Conservation (phyloP, 305 asterid genomes). For the Rubia peregrina region DNA sequence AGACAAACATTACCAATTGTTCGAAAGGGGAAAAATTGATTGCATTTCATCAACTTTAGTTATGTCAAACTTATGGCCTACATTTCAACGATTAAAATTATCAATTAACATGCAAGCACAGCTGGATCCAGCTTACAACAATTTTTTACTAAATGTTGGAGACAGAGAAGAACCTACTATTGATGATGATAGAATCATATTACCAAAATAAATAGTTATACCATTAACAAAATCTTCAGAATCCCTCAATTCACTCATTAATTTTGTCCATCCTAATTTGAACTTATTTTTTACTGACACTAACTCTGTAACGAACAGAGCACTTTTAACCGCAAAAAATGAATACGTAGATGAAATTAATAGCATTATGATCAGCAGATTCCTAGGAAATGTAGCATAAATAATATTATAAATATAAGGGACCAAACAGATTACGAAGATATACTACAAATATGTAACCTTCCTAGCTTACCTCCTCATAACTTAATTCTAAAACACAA, state of each 20-base stretch:
- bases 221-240: too few relatives aligned
- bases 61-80: neutral
- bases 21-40: fast-evolving
- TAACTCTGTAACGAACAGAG: neutral
- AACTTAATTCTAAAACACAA: neutral
- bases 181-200: neutral
- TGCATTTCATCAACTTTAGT: neutral
- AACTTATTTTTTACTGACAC: neutral
- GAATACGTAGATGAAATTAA: neutral
- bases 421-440: neutral
- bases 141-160: neutral
- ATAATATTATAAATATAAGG: neutral
- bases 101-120: neutral
- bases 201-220: too few relatives aligned
- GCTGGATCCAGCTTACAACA: neutral
- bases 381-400: neutral
- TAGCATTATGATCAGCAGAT: neutral
- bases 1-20: neutral
- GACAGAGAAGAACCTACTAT: neutral
- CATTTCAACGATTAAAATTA: neutral
- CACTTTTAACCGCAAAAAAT: neutral
- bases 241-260: neutral
- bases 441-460: neutral
- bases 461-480: neutral
- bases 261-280: neutral